These are phyloP conservation scores for Mycena albidolilacea DNA, from an alignment of 768 basidiomycete genomes.

Conservation along the genomic window DNA sequence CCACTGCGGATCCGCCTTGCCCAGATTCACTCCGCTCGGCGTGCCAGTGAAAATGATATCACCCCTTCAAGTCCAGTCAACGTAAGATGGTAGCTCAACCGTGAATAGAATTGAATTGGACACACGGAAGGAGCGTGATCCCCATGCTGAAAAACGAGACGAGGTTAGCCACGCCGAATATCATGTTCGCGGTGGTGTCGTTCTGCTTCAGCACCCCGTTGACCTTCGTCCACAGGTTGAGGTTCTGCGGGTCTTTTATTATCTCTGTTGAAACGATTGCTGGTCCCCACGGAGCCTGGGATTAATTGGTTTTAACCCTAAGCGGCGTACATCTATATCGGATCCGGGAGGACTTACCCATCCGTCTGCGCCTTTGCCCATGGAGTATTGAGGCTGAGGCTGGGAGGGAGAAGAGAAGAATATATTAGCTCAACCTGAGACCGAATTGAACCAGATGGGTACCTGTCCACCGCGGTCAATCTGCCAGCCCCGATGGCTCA, in stretches of 20 bases:
- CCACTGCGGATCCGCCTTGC: conserved; percentile 53
- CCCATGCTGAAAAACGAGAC: conserved; percentile 62
- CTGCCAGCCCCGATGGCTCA: conserved; percentile 62
- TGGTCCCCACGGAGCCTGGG: not conserved
- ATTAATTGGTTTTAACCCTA: not conserved
- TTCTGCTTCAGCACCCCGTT: conserved; percentile 57
- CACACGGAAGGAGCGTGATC: conserved; percentile 52
- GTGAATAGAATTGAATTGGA: not conserved
- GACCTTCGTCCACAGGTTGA: conserved; percentile 59
- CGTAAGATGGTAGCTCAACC: no score
- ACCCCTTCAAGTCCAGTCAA: conserved; percentile 35
- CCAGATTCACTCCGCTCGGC: conserved; percentile 53
- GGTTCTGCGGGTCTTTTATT: conserved; percentile 55
- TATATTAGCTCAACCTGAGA: no score
- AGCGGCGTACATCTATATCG: conserved; percentile 15
- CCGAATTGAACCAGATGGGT: no score
- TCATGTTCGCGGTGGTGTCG: conserved; percentile 58
- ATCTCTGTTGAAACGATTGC: conserved; percentile 1
- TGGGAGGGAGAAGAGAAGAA: not conserved
- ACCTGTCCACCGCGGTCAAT: conserved; percentile 56
- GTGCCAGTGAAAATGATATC: conserved; percentile 61
- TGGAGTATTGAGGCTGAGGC: conserved; percentile 59
- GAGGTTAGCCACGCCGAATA: conserved; percentile 56
- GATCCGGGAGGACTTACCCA: conserved; percentile 54
- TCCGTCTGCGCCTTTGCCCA: conserved; percentile 61